Percentiles rank a stretch among this genome's conserved stretches.
These are phyloP conservation scores for Bjerkandera adusta DNA, from an alignment of 1,284 basidiomycete species.

Conservation along the genomic window DNA sequence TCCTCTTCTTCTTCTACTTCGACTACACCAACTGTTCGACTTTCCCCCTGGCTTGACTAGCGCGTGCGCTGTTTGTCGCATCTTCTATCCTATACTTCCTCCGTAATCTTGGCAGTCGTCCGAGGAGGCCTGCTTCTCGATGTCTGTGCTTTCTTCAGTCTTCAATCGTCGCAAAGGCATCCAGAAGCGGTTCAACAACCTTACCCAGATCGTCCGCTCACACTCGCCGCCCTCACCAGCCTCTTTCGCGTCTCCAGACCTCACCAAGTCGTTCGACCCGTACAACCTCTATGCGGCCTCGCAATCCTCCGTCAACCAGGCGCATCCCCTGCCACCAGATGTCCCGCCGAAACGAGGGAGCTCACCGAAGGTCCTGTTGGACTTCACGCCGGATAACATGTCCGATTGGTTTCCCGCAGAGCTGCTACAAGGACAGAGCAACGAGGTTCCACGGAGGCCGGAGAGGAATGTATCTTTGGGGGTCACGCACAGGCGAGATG, in stretches of 20 bases:
- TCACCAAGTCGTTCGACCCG: slow-evolving; percentile 10
- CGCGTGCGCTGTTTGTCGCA: not conserved
- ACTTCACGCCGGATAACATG: slow-evolving; percentile 8
- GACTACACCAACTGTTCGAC: not conserved
- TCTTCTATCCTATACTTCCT: slow-evolving; percentile 1
- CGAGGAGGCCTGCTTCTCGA: not conserved
- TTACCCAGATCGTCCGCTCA: slow-evolving; percentile 9
- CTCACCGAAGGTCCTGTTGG: slow-evolving; percentile 14
- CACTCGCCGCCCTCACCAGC: slow-evolving; percentile 15
- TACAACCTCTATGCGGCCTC: slow-evolving; percentile 5
- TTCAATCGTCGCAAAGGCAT: slow-evolving; percentile 12
- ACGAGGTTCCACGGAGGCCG: slow-evolving; percentile 4
- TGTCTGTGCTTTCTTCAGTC: slow-evolving; percentile 13
- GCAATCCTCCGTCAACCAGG: slow-evolving; percentile 2
- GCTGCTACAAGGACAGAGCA: slow-evolving; percentile 4
- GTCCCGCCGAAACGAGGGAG: not conserved
- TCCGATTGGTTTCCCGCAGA: slow-evolving; percentile 18
- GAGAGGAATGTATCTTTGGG: slow-evolving; percentile 12
- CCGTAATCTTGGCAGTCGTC: not conserved
- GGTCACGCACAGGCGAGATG: not conserved
- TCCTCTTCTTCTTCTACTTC: slow-evolving; percentile 1
- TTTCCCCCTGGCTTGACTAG: no score
- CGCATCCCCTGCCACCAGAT: not conserved
- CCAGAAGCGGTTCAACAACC: slow-evolving; percentile 10
- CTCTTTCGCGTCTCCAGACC: slow-evolving; percentile 14